These are phyloP conservation scores for Phytophthora podocarpi DNA, from an alignment of 352 stramenopile species.

Conservation along the genomic window DNA sequence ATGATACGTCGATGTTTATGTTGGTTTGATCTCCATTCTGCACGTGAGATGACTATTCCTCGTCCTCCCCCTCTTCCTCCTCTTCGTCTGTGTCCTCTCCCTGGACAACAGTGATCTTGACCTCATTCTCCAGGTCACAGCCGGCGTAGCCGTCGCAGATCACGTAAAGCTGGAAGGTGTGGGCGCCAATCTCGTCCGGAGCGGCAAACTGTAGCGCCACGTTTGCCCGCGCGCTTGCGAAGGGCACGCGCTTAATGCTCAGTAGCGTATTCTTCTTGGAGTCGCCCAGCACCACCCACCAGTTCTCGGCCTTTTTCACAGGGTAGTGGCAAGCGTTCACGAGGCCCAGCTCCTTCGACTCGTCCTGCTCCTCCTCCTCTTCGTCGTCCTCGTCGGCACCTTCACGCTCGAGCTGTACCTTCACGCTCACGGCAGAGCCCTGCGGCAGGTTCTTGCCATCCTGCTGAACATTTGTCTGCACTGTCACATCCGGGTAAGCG, in stretches of 20 bases:
- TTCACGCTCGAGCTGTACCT: constrained; percentile 92
- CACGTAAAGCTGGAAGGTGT: constrained; percentile 97
- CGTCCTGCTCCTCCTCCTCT: constrained; percentile 66
- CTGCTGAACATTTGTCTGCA: constrained; percentile 93
- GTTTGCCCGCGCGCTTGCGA: constrained; percentile 73
- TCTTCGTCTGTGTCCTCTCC: constrained; percentile 56
- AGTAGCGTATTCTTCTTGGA: constrained; percentile 95
- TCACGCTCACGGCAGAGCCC: constrained; percentile 91
- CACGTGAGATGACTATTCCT: constrained; percentile 19
- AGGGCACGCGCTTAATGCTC: constrained; percentile 97
- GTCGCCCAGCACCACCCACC: constrained; percentile 99
- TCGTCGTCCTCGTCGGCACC: constrained; percentile 93
- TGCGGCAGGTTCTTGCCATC: constrained; percentile 89
- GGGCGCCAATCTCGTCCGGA: constrained; percentile 93
- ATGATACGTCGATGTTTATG: constrained; percentile 34
- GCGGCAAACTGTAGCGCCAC: constrained; percentile 97
- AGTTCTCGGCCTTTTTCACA: constrained; percentile 96
- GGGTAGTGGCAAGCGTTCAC: constrained; percentile 82
- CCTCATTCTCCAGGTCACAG: constrained; percentile 98
- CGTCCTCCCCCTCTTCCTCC: constrained; percentile 44
- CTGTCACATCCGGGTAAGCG: constrained; percentile 97
- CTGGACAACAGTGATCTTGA: constrained; percentile 69
- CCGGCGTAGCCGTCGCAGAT: constrained; percentile 99
- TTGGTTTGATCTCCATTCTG: not conserved
- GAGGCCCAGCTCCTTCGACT: constrained; percentile 57